Percentiles rank a stretch among this genome's conserved stretches.
Conservation (phyloP, 208 protist species). For the Plasmodiophora brassicae region DNA sequence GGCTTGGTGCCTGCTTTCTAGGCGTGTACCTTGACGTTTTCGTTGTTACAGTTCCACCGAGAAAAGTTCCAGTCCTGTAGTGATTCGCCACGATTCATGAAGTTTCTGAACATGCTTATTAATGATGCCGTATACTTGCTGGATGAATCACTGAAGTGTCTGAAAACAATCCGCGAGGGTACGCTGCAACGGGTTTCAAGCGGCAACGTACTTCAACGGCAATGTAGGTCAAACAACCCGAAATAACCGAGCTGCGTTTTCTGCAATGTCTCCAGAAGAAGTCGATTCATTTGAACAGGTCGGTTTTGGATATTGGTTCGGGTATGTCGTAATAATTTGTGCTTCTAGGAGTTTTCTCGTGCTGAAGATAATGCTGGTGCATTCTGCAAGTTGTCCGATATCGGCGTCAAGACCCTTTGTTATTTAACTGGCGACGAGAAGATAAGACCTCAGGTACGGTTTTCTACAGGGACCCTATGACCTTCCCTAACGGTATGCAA, state of each 20-base stretch:
- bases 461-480: background rate
- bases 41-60: background rate
- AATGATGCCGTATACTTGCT: background rate
- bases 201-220: background rate
- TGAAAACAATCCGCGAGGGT: background rate
- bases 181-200: no score
- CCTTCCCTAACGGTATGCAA: background rate
- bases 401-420: background rate
- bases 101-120: slow-evolving; percentile 21
- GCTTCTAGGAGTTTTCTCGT: background rate
- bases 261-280: background rate
- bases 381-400: background rate
- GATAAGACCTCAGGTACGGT: background rate
- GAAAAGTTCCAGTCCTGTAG: background rate
- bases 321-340: background rate
- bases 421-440: background rate
- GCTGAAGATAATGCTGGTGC: background rate
- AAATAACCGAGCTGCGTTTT: background rate
- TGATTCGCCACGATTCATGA: background rate
- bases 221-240: background rate
- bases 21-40: background rate
- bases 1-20: background rate
- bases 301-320: background rate
- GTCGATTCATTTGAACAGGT: slow-evolving; percentile 10
- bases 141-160: background rate